phyloP scores from a whole-genome alignment of 352 stramenopile genomes.

The Pythium dissimile region DNA sequence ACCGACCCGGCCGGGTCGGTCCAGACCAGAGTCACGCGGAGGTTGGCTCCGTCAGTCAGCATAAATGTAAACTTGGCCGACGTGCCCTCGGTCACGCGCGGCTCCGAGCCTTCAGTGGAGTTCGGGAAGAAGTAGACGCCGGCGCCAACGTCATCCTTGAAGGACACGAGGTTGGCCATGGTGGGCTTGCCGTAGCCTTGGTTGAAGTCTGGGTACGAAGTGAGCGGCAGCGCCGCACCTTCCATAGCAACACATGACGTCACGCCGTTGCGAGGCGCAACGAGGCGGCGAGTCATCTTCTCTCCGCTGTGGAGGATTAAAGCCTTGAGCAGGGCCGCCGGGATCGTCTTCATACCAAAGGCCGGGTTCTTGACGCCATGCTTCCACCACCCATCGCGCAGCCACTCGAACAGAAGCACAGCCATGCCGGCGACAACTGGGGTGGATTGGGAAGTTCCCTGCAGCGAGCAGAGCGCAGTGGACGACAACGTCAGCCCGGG shows the following conservation, averaged over 20 bases:
- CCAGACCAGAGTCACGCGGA: constrained; percentile 72
- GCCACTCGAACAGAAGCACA: constrained; percentile 83
- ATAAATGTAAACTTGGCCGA: constrained; percentile 54
- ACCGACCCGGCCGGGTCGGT: constrained; percentile 62
- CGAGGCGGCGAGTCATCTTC: constrained; percentile 46
- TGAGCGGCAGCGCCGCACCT: constrained; percentile 25
- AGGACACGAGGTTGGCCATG: constrained; percentile 54
- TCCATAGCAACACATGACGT: constrained; percentile 57
- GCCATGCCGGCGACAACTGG: constrained; percentile 77
- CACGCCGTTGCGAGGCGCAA: constrained; percentile 34
- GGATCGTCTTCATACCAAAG: constrained; percentile 53
- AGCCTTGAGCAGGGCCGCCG: constrained; percentile 78
- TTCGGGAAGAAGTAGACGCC: constrained; percentile 32
- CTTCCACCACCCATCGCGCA: constrained; percentile 80
- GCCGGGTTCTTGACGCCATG: constrained; percentile 50
- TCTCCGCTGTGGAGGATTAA: constrained; percentile 78
- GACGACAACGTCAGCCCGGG: constrained; percentile 42
- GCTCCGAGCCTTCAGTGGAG: constrained; percentile 41
- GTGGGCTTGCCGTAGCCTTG: constrained; percentile 79
- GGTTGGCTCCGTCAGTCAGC: constrained; percentile 44
- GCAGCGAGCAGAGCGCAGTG: constrained; percentile 36
- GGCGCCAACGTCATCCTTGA: constrained; percentile 25
- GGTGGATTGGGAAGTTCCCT: constrained; percentile 83
- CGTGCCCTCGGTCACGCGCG: constrained; percentile 44
- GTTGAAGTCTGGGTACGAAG: constrained; percentile 55